Evolutionary conservation across 768 basidiomycete genomes (phyloP).

Genomic region (Thelephora aurantiotincta): DNA sequence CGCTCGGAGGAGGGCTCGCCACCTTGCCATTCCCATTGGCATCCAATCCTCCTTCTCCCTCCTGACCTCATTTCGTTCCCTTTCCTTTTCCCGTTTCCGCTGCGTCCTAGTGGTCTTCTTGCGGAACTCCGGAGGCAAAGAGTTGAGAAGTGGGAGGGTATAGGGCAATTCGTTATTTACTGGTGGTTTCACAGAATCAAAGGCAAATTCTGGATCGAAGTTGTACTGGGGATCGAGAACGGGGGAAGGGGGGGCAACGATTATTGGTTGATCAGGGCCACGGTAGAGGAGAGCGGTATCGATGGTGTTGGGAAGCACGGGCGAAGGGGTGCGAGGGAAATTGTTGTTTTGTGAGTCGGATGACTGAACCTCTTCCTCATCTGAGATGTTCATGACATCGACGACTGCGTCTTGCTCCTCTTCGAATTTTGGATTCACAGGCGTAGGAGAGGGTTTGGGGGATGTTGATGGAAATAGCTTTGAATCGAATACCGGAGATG

Average conservation of each 20-base stretch:
- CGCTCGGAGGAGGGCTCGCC: constrained; percentile 60
- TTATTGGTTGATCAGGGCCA: background rate
- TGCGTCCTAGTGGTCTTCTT: constrained; percentile 32
- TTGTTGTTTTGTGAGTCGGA: background rate
- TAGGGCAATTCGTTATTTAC: constrained; percentile 23
- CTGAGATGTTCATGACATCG: background rate
- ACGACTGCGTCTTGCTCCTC: background rate
- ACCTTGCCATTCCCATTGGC: constrained; percentile 30
- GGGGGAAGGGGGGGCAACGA: background rate
- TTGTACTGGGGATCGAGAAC: background rate
- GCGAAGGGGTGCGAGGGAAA: background rate
- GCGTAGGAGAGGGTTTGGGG: background rate
- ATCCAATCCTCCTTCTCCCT: constrained; percentile 45
- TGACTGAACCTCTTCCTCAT: background rate
- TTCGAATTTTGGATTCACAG: background rate
- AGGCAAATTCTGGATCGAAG: constrained; percentile 8
- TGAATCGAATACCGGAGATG: background rate
- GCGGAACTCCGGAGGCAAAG: constrained; percentile 41
- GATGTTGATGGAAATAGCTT: background rate
- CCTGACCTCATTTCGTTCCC: constrained; percentile 22
- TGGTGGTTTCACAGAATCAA: constrained; percentile 15
- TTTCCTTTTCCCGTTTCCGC: constrained; percentile 37
- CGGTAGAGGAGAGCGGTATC: background rate
- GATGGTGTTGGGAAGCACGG: constrained; percentile 6
- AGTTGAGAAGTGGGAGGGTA: constrained; percentile 38